phyloP scores from a whole-genome alignment of 1,284 basidiomycete species.

The Moniliophthora roreri region DNA sequence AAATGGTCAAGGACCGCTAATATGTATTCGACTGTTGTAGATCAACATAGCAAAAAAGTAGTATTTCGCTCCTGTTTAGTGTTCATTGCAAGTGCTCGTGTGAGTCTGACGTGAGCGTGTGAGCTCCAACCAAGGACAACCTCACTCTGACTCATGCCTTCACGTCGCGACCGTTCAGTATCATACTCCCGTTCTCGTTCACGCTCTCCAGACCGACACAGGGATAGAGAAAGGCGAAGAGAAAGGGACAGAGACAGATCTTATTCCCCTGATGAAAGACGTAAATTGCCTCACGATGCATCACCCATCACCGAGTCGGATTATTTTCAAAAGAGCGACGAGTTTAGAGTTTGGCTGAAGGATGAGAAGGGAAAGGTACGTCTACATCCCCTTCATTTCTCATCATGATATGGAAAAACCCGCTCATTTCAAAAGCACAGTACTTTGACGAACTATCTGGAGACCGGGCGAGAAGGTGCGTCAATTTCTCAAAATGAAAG shows the following conservation, averaged over 20 bases:
- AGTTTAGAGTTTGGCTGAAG: conserved; percentile 77
- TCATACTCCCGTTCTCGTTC: conserved; percentile 2
- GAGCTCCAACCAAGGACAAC: too few species aligned
- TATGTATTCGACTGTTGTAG: too few species aligned
- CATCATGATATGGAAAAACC: neutral
- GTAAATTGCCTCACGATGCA: conserved; percentile 49
- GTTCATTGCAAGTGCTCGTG: too few species aligned
- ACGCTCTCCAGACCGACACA: neutral
- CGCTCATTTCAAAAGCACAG: conserved; percentile 31
- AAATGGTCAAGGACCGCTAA: too few species aligned
- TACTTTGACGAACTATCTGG: conserved; percentile 78
- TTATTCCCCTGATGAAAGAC: neutral
- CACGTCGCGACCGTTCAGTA: neutral
- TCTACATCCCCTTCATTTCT: conserved; percentile 9
- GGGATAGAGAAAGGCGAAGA: neutral
- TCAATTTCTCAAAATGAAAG: conserved; percentile 17
- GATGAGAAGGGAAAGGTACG: conserved; percentile 74
- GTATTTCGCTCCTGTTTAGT: too few species aligned
- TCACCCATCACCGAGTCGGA: conserved; percentile 65
- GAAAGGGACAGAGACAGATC: neutral
- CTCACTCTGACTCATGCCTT: neutral
- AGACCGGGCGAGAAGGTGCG: conserved; percentile 71
- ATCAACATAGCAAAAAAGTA: too few species aligned
- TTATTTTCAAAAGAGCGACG: conserved; percentile 76
- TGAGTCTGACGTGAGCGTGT: too few species aligned